These are phyloP conservation scores for Aspergillus nanangensis DNA, from an alignment of 495 filamentous ascomycete species.

Conservation along the genomic window DNA sequence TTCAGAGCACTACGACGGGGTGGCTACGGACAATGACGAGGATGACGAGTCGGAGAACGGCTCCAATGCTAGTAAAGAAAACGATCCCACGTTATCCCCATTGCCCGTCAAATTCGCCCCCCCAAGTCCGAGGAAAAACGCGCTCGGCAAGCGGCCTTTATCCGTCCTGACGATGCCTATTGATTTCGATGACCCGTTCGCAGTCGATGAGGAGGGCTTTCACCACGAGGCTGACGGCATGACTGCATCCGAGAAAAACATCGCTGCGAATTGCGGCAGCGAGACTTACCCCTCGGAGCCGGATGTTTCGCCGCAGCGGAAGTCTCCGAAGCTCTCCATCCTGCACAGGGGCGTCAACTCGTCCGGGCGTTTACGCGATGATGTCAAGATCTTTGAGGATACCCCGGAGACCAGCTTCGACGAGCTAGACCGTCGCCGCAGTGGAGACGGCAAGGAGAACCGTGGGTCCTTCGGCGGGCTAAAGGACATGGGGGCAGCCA, in stretches of 20 bases:
- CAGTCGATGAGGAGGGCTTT: background rate
- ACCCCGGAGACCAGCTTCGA: constrained; percentile 13
- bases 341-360: constrained; percentile 20
- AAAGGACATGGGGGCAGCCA: constrained; percentile 7
- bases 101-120: constrained; percentile 26
- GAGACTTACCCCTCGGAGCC: constrained; percentile 1
- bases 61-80: constrained; percentile 42
- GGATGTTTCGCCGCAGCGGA: constrained; percentile 17
- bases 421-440: constrained; percentile 17
- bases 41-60: constrained; percentile 30
- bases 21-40: constrained; percentile 3
- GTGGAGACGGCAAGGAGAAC: constrained; percentile 34
- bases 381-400: constrained; percentile 39
- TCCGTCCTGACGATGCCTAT: constrained; percentile 32
- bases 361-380: constrained; percentile 24
- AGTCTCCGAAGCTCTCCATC: constrained; percentile 29
- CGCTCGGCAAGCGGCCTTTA: constrained; percentile 38
- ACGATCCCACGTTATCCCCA: constrained; percentile 43
- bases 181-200: constrained; percentile 20
- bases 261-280: constrained; percentile 38
- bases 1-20: constrained; percentile 1
- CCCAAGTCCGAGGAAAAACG: constrained; percentile 31
- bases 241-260: constrained; percentile 39
- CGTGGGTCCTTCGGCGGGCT: constrained; percentile 7
- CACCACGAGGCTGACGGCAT: constrained; percentile 16